These are phyloP conservation scores for Trametes gibbosa DNA, from an alignment of 768 basidiomycete genomes.

Conservation along the genomic window DNA sequence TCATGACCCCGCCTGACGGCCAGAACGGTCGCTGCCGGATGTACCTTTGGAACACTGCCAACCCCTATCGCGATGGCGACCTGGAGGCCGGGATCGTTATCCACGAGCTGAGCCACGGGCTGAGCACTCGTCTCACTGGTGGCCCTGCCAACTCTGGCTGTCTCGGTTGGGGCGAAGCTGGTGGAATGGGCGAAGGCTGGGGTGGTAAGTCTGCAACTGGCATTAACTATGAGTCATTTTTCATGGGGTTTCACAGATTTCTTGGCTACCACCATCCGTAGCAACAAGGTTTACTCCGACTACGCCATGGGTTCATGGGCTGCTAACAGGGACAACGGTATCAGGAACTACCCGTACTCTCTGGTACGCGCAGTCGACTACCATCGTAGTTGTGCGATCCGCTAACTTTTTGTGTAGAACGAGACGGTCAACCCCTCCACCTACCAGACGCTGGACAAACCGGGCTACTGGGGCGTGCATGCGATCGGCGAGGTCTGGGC, in stretches of 20 bases:
- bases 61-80: conserved; percentile 92
- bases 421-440: conserved; percentile 79
- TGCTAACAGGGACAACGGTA: conserved; percentile 70
- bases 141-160: conserved; percentile 92
- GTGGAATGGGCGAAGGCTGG: conserved; percentile 99
- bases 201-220: conserved; percentile 49
- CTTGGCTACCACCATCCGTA: conserved; percentile 84
- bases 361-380: conserved; percentile 36
- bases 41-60: conserved; percentile 93
- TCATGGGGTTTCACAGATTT: conserved; percentile 52
- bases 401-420: conserved; percentile 37
- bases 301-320: conserved; percentile 97
- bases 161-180: conserved; percentile 93
- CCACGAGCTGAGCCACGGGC: conserved; percentile 84
- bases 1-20: conserved; percentile 81
- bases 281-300: conserved; percentile 68
- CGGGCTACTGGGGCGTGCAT: conserved; percentile 92
- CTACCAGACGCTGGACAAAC: conserved; percentile 93
- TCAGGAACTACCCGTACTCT: conserved; percentile 88
- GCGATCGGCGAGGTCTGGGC: conserved; percentile 97
- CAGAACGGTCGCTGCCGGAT: conserved; percentile 92
- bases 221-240: background rate
- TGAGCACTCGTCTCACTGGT: conserved; percentile 92
- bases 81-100: conserved; percentile 97
- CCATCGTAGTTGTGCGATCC: background rate